Base-by-base conservation (phyloP, 305 asterid genomes). In the Vinca major region DNA sequence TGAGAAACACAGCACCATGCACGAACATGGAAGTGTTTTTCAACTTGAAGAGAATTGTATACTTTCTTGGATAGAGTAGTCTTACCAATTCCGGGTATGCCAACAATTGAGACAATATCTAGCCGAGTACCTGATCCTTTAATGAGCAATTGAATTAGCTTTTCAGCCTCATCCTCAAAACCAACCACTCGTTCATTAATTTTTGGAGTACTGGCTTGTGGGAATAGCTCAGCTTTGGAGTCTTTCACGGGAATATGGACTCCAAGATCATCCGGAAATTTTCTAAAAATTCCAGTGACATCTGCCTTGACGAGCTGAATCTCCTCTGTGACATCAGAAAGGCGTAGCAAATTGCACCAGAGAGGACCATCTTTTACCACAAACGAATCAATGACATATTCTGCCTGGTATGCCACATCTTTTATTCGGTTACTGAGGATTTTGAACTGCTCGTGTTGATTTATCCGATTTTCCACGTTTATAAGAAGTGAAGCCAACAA, bases 331-430 rank as follows among this genome's bases (percentile, higher is more conserved):
- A 71, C 13, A 47, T 50, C 67, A 37, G 49, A 61, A 41, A 75
- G 40, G 52, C 62, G 43, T 33, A 71, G 58, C 55, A 54, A 62
- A 36, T 63, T 57, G 70, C 63, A 74, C 81, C 81, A 77, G 1
- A 61, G 3, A 2, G 76, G 74, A 7, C 5, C 5, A 33, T 65
- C 81, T 63, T 71, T 61, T 36, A 66, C 55, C 2, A 62, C 36
- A 39, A 49, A 54, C 37, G 71, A 61, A 58, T 60, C 67, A 50
- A 77, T 53, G n/a, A 71, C 53, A 61, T 73, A 63, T 40, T 76
- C 74, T 3, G 57, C 55, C 13, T 73, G 62, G 62, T 56, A 72
- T 8, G 68, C 70, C 0, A 5, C 63, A 10, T 47, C 66, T 65
- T 49, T 56, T n/a, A 66, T 61, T 17, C 43, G 13, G 17, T 10